Base-by-base conservation (phyloP, 1,284 basidiomycete species). In the Xanthoconium separans region DNA sequence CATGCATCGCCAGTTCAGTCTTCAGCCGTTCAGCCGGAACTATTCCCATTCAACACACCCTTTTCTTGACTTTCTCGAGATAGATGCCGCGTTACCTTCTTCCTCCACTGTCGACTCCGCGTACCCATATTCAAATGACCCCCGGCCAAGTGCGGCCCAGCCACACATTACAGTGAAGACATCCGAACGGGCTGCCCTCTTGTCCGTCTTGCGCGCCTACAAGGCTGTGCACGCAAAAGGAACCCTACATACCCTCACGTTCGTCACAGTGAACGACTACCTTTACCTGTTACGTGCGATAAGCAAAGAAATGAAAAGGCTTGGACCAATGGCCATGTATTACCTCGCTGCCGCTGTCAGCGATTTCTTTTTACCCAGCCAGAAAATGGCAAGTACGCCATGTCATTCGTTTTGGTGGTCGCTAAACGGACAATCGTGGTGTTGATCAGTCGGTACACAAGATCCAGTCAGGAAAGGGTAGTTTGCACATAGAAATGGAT, bases 41-140 rank as follows among this genome's bases (percentile, higher is more conserved):
- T 99, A 98, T 75, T 95, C 93, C 9, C 96, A 99, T 70, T 96
- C 95, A 0, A 95, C 95, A 3, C 96, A 98, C 70, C 96, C 96
- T 0, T 98, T 99, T 74, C 84, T 99, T 53, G 95, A 98, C 72
- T 88, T 99, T 57, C 81, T 99, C n/a, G 85, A 92, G 45, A 83
- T 94, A 57, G 84, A 91, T 55, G 36, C 56, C 46, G 51, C 56
- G 53, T 63, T 44, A 57, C 64, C 46, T 57, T 61, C 54, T 53
- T 58, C 56, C 40, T 57, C 62, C 4, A 53, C 64, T 2, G 40
- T 53, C 4, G 61, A 65, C 29, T 47, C 64, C 10, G 50, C 60
- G 36, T 57, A 58, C 33, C 58, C 65, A 12, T 55, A 54, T 31
- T 56, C 61, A 6, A 58, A 65, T 16, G 55, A 59, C 8, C 56